Percentiles rank a stretch among this genome's conserved stretches.
Evolutionary conservation across 345 rosid species (phyloP).

Genomic region (Salix purpurea): DNA sequence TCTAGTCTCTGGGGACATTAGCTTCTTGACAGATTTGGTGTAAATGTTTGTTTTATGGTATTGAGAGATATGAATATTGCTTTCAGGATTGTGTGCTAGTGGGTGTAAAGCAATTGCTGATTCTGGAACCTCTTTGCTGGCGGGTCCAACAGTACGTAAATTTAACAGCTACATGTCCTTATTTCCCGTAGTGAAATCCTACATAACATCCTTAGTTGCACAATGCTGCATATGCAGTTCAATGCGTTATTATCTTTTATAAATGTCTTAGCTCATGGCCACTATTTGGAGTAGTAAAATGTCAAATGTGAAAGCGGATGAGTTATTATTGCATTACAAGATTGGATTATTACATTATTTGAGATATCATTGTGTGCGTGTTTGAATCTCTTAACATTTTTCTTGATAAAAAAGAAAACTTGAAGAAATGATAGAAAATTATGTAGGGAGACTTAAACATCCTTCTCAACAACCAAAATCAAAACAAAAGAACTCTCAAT

Average conservation of each 20-base stretch:
- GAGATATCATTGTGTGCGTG: background rate
- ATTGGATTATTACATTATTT: background rate
- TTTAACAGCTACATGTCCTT: background rate
- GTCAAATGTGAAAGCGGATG: background rate
- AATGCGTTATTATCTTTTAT: background rate
- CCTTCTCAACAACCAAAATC: background rate
- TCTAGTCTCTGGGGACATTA: background rate
- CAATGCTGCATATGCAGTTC: background rate
- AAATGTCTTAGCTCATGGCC: background rate
- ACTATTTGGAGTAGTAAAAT: background rate
- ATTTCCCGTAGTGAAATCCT: background rate
- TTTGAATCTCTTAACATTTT: background rate
- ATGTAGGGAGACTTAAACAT: background rate
- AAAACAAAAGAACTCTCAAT: background rate
- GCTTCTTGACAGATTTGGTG: background rate
- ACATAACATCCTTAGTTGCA: background rate
- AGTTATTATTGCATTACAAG: background rate
- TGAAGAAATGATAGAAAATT: background rate
- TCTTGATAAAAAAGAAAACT: background rate
- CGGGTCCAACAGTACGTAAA: slow-evolving; percentile 24
- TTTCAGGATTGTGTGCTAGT: slow-evolving; percentile 27
- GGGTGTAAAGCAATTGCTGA: slow-evolving; percentile 35
- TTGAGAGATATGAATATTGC: background rate
- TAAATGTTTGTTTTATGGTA: background rate
- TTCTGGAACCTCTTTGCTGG: slow-evolving; percentile 34